Base-by-base conservation (phyloP, 805 yeast species). In the Yarrowia sp. region DNA sequence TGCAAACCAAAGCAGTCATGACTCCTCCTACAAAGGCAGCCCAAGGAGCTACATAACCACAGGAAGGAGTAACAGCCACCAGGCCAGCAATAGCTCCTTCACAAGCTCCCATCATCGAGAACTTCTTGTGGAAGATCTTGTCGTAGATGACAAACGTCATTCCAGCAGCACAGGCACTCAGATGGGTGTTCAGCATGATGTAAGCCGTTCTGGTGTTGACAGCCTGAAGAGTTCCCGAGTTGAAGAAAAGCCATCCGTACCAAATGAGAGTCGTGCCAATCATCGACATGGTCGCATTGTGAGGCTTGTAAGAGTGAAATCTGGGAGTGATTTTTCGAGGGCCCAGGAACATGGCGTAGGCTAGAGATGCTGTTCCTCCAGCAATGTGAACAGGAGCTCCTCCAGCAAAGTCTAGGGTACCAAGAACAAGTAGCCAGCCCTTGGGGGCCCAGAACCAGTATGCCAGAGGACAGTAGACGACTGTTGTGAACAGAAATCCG, bases 21-120 rank as follows among this genome's bases (percentile, higher is more conserved):
- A 56, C 8, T 5, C 22, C 63, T 22, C 63, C 63, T 1, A 15
- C 12, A n/a, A 56, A 41, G 5, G 63, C 63, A 40, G 63, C 63
- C 63, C 92, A 91, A 69, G 91, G 87, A 68, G 97, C 95, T 55
- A 92, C 94, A 76, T 82, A 93, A 71, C 98, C 98, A 36, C 98
- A 98, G 72, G 94, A 98, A 64, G 99, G 98, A 3, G 98, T 95
- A 71, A 94, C 89, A 77, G 95, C 95, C 59, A 95, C 98, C 71
- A 94, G 85, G 71, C 98, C 99, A 45, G 97, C 90, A 78, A 95
- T 86, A 70, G 93, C 89, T 76, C 99, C 99, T 66, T 92, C 89
- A 80, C 98, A 92, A 79, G 93, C 84, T 72, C 98, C 98, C 69
- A 92, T 92, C 35, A 97, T 88, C 69, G 97, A 90, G 93, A 96